Conservation (phyloP, 1,284 basidiomycete species). For the Ceratobasidium sp. region DNA sequence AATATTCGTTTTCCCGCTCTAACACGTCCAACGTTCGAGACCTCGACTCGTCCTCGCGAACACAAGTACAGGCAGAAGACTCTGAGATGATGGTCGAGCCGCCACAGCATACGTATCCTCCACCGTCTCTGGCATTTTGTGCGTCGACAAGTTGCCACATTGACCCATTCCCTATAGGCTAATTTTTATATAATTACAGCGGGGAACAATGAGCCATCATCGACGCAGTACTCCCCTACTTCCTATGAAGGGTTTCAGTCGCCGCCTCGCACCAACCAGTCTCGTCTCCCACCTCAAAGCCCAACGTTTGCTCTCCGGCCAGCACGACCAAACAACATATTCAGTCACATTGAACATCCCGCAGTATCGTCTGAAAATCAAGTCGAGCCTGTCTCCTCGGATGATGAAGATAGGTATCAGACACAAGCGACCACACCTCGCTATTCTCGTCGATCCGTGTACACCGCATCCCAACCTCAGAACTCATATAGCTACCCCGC, state of each 20-base stretch:
- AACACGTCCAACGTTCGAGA: conserved; percentile 1
- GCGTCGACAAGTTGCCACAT: neutral
- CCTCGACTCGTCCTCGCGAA: neutral
- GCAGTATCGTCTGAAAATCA: neutral
- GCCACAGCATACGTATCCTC: conserved; percentile 15
- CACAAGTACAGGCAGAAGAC: neutral
- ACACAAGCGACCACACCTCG: neutral
- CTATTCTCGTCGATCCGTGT: neutral
- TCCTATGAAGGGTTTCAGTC: conserved; percentile 2
- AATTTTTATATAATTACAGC: neutral
- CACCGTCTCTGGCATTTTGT: conserved; percentile 14
- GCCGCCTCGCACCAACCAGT: neutral
- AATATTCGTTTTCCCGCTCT: neutral
- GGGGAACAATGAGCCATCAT: neutral
- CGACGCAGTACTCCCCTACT: conserved; percentile 1
- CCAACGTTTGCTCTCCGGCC: conserved; percentile 30
- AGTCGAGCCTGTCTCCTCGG: neutral
- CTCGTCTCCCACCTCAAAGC: conserved; percentile 11
- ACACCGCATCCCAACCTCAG: neutral
- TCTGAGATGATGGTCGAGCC: conserved; percentile 10
- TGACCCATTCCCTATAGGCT: neutral
- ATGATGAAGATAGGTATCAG: neutral
- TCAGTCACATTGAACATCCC: conserved; percentile 37
- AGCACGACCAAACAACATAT: neutral
- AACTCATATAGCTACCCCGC: neutral